Evolutionary conservation across 495 filamentous ascomycete species (phyloP).

Genomic region (Hyaloscypha bicolor): DNA sequence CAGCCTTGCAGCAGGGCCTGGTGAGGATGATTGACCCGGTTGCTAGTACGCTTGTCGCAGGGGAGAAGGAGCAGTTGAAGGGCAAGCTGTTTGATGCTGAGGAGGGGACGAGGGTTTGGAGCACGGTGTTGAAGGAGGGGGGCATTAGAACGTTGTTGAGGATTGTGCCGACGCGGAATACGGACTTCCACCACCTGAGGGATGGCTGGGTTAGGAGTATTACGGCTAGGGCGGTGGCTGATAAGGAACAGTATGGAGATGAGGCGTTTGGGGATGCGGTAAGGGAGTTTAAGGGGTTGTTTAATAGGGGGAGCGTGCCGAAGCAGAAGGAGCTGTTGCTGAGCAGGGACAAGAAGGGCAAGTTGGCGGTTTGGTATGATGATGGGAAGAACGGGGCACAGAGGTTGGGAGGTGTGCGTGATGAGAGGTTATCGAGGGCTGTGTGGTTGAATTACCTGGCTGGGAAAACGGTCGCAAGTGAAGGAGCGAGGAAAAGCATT

Average conservation of each 20-base stretch:
- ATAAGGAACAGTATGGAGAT: slow-evolving; percentile 57
- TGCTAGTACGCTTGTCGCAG: slow-evolving; percentile 80
- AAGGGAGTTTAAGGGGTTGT: slow-evolving; percentile 69
- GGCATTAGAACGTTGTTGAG: slow-evolving; percentile 71
- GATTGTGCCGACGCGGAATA: slow-evolving; percentile 83
- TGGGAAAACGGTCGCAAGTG: slow-evolving; percentile 84
- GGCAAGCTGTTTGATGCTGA: slow-evolving; percentile 68
- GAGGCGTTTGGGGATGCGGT: slow-evolving; percentile 72
- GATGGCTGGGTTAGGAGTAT: slow-evolving; percentile 90
- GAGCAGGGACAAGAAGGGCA: slow-evolving; percentile 65
- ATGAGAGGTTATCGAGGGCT: slow-evolving; percentile 77
- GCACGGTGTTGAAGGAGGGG: slow-evolving; percentile 62
- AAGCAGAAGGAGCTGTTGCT: slow-evolving; percentile 77
- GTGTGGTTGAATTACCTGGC: slow-evolving; percentile 91
- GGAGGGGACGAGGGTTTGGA: slow-evolving; percentile 70
- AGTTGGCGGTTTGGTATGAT: slow-evolving; percentile 70
- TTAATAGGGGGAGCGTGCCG: slow-evolving; percentile 73
- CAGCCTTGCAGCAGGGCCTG: slow-evolving; percentile 47
- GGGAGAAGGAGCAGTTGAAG: slow-evolving; percentile 73
- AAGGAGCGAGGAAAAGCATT: slow-evolving; percentile 75
- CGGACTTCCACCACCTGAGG: slow-evolving; percentile 87
- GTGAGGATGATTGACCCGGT: slow-evolving; percentile 57
- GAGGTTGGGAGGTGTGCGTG: slow-evolving; percentile 68
- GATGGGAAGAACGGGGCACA: slow-evolving; percentile 48
- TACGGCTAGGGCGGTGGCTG: slow-evolving; percentile 63